Percentiles rank a stretch among this genome's conserved stretches.
These are phyloP conservation scores for Basidiobolus meristosporus DNA, from an alignment of 371 early-diverging fungal species.

Conservation along the genomic window DNA sequence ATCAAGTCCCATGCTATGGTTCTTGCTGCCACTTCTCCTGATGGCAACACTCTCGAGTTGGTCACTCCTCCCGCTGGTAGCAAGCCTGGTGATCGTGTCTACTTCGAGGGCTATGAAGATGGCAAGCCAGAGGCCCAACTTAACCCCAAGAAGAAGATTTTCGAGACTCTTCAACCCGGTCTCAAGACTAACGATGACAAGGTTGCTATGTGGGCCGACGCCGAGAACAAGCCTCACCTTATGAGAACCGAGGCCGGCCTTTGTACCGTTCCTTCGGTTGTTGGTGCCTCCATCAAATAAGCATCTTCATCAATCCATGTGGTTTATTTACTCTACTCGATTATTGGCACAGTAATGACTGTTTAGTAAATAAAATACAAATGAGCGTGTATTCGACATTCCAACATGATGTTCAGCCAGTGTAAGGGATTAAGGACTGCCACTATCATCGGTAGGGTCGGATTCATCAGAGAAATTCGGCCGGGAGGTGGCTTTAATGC, in stretches of 20 bases:
- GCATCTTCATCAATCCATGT: too few relatives aligned
- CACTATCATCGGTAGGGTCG: too few relatives aligned
- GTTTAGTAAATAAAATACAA: too few relatives aligned
- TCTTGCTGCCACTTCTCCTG: constrained; percentile 68
- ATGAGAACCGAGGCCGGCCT: constrained; percentile 29
- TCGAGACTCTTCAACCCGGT: constrained; percentile 88
- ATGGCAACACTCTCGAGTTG: constrained; percentile 77
- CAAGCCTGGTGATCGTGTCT: constrained; percentile 79
- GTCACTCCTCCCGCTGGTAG: constrained; percentile 69
- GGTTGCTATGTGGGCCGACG: constrained; percentile 58
- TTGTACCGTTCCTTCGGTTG: constrained; percentile 33
- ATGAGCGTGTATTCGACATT: too few relatives aligned
- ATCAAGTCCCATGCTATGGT: constrained; percentile 92
- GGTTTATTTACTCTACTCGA: too few relatives aligned
- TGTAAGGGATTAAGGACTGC: too few relatives aligned
- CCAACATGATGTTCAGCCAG: too few relatives aligned
- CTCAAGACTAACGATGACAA: constrained; percentile 61
- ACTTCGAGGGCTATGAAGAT: constrained; percentile 69
- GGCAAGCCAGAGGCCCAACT: constrained; percentile 68
- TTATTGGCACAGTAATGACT: too few relatives aligned
- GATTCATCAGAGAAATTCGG: too few relatives aligned
- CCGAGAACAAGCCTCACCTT: constrained; percentile 32
- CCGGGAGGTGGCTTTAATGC: too few relatives aligned
- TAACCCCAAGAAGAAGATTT: constrained; percentile 95
- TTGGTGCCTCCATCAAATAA: constrained; percentile 60